A percentile compares a stretch with the other conserved stretches of the same genome.
phyloP scores from a whole-genome alignment of 805 yeast genomes.

The Phaffomyces opuntiae region DNA sequence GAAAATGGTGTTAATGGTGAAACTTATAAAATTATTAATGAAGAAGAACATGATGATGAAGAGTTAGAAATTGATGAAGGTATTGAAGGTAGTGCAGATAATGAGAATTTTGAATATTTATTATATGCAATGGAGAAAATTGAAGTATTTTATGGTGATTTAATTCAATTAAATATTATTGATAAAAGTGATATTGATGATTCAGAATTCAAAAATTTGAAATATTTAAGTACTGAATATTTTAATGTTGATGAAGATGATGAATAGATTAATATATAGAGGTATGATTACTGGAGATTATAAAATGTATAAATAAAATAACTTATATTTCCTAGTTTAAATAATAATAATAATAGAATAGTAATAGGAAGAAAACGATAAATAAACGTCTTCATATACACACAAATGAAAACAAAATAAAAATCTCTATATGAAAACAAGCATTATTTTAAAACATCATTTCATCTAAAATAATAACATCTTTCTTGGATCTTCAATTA shows the following conservation, averaged over 20 bases:
- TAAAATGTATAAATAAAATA: neutral
- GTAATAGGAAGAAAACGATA: neutral
- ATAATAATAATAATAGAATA: neutral
- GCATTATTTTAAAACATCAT: neutral
- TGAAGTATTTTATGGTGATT: conserved; percentile 67
- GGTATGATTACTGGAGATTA: neutral
- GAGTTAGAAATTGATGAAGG: conserved; percentile 25
- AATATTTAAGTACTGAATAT: conserved; percentile 23
- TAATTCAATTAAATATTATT: conserved; percentile 52
- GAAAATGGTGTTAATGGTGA: conserved; percentile 54
- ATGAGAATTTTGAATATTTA: conserved; percentile 72
- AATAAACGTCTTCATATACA: neutral
- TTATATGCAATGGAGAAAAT: conserved; percentile 71
- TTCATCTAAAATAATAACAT: conserved; percentile 61
- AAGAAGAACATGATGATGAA: conserved; percentile 22
- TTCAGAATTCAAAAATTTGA: conserved; percentile 27
- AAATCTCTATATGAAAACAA: neutral
- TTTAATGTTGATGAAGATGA: conserved; percentile 5
- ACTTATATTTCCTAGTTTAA: no score
- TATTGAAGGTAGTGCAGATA: conserved; percentile 25
- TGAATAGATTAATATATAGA: neutral
- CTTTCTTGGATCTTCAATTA: conserved; percentile 97
- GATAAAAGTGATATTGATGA: conserved; percentile 25
- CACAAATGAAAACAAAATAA: neutral
- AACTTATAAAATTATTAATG: conserved; percentile 30